Conservation (phyloP, 306 rosid genomes). For the Elaeagnus macrophylla region DNA sequence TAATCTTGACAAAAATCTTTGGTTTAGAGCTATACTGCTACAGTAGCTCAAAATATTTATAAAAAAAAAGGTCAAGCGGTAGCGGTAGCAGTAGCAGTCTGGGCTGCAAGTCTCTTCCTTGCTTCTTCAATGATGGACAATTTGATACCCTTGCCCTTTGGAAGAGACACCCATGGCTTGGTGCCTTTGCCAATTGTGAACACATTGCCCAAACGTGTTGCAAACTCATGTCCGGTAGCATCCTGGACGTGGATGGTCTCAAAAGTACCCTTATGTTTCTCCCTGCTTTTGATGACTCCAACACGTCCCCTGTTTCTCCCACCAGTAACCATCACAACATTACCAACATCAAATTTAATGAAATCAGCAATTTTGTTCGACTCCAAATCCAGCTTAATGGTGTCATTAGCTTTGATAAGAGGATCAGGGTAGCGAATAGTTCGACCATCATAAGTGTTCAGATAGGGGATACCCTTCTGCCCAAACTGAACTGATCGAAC, state of each 20-base stretch:
- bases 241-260: constrained; percentile 81
- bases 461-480: constrained; percentile 66
- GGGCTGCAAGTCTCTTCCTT: constrained; percentile 58
- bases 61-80: constrained; percentile 19
- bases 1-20: constrained; percentile 10
- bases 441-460: constrained; percentile 79
- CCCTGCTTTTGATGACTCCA: constrained; percentile 78
- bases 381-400: constrained; percentile 67
- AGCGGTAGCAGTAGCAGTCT: constrained; percentile 27
- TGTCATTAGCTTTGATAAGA: constrained; percentile 64
- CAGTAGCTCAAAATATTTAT: background rate
- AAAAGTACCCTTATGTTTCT: constrained; percentile 76
- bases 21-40: constrained; percentile 12
- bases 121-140: constrained; percentile 73
- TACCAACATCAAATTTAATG: constrained; percentile 80
- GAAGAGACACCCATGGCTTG: constrained; percentile 77
- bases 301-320: constrained; percentile 85
- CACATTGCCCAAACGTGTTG: constrained; percentile 74
- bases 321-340: constrained; percentile 79
- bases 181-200: constrained; percentile 74
- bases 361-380: constrained; percentile 60
- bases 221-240: constrained; percentile 70
- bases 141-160: constrained; percentile 91
- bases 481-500: constrained; percentile 81
- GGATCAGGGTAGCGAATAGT: constrained; percentile 92